Conservation (phyloP, 1,284 basidiomycete species). For the Heterobasidion annosum region DNA sequence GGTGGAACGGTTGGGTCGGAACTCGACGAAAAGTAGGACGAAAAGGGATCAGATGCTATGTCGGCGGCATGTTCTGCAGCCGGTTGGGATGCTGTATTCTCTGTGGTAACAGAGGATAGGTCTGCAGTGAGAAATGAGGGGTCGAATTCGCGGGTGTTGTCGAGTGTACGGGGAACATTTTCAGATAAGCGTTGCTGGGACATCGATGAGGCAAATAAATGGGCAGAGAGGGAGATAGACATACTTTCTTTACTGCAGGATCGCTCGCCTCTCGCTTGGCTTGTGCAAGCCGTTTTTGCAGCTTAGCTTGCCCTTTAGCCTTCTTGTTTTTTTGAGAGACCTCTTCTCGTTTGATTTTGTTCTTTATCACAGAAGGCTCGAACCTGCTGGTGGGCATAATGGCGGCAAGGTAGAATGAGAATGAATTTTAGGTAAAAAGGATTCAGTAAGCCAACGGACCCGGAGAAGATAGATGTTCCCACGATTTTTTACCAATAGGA, state of each 20-base stretch:
- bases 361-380: constrained; percentile 65
- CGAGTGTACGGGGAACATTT: constrained; percentile 88
- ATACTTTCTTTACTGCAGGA: constrained; percentile 64
- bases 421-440: neutral
- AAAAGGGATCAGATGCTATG: constrained; percentile 65
- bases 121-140: constrained; percentile 74
- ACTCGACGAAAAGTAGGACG: constrained; percentile 48
- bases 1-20: constrained; percentile 65
- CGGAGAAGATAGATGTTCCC: neutral
- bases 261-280: constrained; percentile 67
- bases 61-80: constrained; percentile 49
- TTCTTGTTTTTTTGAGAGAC: constrained; percentile 67
- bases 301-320: constrained; percentile 74
- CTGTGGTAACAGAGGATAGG: constrained; percentile 29
- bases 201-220: neutral
- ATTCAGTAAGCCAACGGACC: neutral
- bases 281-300: constrained; percentile 69
- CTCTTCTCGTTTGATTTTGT: constrained; percentile 81
- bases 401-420: neutral
- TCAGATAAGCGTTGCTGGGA: constrained; percentile 69
- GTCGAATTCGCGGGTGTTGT: constrained; percentile 89
- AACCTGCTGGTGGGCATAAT: constrained; percentile 20
- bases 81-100: constrained; percentile 17
- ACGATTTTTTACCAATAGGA: neutral
- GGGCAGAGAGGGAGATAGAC: constrained; percentile 12